Percentiles rank a stretch among this genome's conserved stretches.
Conservation (phyloP, 768 basidiomycete genomes). For the Termitomyces sp. region DNA sequence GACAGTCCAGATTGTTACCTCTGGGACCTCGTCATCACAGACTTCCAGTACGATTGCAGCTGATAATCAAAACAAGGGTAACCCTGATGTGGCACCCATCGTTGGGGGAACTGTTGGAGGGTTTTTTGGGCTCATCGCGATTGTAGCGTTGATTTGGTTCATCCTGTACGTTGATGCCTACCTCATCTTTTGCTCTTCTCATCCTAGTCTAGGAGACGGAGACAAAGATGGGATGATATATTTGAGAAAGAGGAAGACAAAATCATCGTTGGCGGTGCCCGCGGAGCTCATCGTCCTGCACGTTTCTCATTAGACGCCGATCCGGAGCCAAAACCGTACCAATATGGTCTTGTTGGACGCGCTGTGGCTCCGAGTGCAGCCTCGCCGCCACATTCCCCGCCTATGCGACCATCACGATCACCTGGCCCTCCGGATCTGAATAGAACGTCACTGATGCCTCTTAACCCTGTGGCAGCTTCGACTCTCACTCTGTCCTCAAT, state of each 20-base stretch:
- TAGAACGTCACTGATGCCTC: constrained; percentile 24
- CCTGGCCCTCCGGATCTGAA: constrained; percentile 6
- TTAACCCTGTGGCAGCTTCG: constrained; percentile 19
- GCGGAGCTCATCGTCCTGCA: constrained; percentile 14
- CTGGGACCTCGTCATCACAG: constrained; percentile 30
- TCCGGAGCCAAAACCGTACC: constrained; percentile 50
- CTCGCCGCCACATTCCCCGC: constrained; percentile 33
- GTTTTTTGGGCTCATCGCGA: constrained; percentile 41
- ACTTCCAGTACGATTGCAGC: constrained; percentile 25
- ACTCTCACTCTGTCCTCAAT: constrained; percentile 28
- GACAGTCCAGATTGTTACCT: constrained; percentile 27
- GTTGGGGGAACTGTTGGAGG: constrained; percentile 53
- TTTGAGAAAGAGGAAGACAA: constrained; percentile 41
- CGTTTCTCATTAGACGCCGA: constrained; percentile 27
- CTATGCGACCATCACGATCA: constrained; percentile 15
- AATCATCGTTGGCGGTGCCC: constrained; percentile 15
- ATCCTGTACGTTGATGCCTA: constrained; percentile 36
- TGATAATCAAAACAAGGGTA: constrained; percentile 12
- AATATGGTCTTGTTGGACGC: constrained; percentile 59
- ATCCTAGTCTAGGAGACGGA: constrained; percentile 33
- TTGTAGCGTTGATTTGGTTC: constrained; percentile 45
- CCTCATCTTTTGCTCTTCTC: constrained; percentile 2
- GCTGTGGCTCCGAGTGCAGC: constrained; percentile 25
- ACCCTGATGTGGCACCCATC: constrained; percentile 37
- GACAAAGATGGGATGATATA: constrained; percentile 45